phyloP scores from a whole-genome alignment of 805 yeast species.

The Sugiyamaella smithiae region DNA sequence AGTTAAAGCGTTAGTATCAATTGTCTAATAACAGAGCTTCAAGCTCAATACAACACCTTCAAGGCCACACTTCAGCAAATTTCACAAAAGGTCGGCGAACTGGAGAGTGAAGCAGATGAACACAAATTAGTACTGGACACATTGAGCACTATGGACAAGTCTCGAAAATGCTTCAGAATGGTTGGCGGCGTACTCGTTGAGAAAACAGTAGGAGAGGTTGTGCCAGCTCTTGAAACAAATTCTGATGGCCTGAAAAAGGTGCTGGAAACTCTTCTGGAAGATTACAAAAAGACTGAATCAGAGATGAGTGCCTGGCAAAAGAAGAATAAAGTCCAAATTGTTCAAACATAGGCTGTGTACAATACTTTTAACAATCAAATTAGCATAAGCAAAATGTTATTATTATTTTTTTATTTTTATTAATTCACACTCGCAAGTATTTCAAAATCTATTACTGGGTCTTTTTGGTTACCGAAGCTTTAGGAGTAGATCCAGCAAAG shows the following conservation, averaged over 20 bases:
- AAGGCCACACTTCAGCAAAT: constrained; percentile 37
- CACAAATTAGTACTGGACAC: constrained; percentile 59
- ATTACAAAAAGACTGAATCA: constrained; percentile 40
- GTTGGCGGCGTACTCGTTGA: constrained; percentile 90
- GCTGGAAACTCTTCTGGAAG: constrained; percentile 38
- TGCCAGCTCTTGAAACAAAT: constrained; percentile 58
- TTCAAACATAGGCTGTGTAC: constrained; percentile 29
- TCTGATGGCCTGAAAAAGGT: constrained; percentile 46
- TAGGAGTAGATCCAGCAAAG: constrained; percentile 30
- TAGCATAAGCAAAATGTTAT: no score
- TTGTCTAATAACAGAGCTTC: constrained; percentile 31
- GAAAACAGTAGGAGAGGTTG: constrained; percentile 73
- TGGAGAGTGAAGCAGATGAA: constrained; percentile 42
- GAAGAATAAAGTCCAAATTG: constrained; percentile 50
- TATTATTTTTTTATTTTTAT: no score
- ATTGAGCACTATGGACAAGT: constrained; percentile 46
- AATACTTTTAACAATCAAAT: no score
- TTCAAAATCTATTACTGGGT: constrained; percentile 1
- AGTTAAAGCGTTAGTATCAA: background rate
- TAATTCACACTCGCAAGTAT: no score
- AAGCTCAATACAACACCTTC: constrained; percentile 40
- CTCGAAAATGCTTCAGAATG: constrained; percentile 86
- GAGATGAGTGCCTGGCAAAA: constrained; percentile 50
- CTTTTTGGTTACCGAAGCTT: constrained; percentile 1
- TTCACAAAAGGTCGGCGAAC: constrained; percentile 38